Evolutionary conservation across 345 rosid genomes (phyloP), one percentile per base, ranked within the genome.

Genomic region (Clarkia xantiana): DNA sequence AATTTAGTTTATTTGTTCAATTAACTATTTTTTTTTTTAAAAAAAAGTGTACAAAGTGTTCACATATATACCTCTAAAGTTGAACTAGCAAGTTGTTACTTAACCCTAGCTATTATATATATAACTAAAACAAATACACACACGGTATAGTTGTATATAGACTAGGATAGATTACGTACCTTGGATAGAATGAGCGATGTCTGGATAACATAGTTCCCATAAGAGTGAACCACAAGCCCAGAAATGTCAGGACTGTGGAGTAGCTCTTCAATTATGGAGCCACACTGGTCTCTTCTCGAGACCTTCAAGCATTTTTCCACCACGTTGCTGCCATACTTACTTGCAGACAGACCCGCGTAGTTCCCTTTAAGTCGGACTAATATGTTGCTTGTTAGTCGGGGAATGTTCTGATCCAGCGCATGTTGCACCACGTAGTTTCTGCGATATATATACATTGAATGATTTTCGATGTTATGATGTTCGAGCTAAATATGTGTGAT

Each of bases 371-470:
- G 77, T 14, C 47, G 50, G 2, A 12, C 40, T 2, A 62, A 1
- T 10, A 80, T 19, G 13, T 14, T 34, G 2, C 18, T 36, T 1
- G 45, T 53, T 6, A 59, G 47, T 3, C 29, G 7, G 4, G 53
- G 61, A 23, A 63, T 8, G 29, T 25, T 44, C 50, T 40, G 15
- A 16, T 46, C 56, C 10, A 80, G 52, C 19, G 70, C 9, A 34
- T 34, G 59, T 40, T 76, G 83, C 23, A 80, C 73, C 39, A 74
- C 78, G 50, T 69, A 80, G 53, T 80, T 80, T 49, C 79, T 76
- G 58, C 9, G 51, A 6, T 1, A 44, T 36, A n/a, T 29, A 51
- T 29, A 29, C 8, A 29, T 22, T 42, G 2, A 2, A 38, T 41
- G 29, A 10, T 18, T 22, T 22, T 22, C 2, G 11, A 11, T 11